Conservation (phyloP, 202 grass and related monocot species). For the Zoysia matrella region DNA sequence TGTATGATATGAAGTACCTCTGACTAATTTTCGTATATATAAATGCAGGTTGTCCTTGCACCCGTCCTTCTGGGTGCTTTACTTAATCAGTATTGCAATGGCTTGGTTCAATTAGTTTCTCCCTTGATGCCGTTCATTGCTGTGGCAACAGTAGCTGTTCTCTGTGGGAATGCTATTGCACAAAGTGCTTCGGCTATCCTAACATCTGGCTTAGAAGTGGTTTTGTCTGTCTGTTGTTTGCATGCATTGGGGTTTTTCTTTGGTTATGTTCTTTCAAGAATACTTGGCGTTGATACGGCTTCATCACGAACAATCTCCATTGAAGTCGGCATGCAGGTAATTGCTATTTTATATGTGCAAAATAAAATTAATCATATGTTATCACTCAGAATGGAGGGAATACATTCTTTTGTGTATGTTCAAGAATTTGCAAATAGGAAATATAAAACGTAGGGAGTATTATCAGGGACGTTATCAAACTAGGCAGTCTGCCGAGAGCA, state of each 20-base stretch:
- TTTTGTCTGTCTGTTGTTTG: constrained; percentile 62
- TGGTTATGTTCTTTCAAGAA: constrained; percentile 73
- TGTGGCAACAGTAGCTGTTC: constrained; percentile 79
- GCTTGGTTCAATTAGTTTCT: constrained; percentile 69
- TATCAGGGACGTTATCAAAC: neutral
- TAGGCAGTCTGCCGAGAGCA: neutral
- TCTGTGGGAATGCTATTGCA: constrained; percentile 89
- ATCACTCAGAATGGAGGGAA: neutral
- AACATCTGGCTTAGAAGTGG: constrained; percentile 71
- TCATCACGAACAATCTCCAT: constrained; percentile 87
- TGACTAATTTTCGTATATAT: constrained; percentile 28
- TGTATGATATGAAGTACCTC: neutral
- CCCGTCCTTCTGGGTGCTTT: constrained; percentile 82
- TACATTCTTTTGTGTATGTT: neutral
- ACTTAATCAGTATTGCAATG: constrained; percentile 85
- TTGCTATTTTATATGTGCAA: neutral
- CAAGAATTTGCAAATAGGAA: neutral
- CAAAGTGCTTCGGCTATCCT: constrained; percentile 88
- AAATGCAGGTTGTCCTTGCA: constrained; percentile 85
- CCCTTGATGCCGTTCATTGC: constrained; percentile 91
- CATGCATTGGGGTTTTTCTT: constrained; percentile 86
- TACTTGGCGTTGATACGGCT: constrained; percentile 64
- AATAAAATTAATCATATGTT: constrained; percentile 17
- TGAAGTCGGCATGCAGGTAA: constrained; percentile 98
- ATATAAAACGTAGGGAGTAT: neutral